Conservation (phyloP, 1,284 basidiomycete species). For the Quambalaria eucalypti region DNA sequence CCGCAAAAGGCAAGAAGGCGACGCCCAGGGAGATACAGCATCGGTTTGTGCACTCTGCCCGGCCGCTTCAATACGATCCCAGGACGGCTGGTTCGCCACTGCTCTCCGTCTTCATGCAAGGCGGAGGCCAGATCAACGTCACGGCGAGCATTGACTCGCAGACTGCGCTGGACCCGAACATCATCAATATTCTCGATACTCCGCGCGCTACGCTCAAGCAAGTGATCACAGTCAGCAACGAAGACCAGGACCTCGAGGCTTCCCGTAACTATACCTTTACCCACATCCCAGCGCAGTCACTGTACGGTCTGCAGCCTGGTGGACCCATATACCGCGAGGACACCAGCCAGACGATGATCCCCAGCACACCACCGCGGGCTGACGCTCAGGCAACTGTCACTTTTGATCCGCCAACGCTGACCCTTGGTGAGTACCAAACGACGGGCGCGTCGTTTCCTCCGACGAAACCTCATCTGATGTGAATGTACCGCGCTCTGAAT, state of each 20-base stretch:
- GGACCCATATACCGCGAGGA: background rate
- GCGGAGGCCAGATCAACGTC: background rate
- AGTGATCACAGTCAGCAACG: background rate
- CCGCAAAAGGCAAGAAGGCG: background rate
- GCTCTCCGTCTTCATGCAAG: background rate
- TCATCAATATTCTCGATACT: background rate
- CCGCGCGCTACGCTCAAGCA: background rate
- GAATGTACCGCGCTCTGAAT: no score
- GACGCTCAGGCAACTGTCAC: background rate
- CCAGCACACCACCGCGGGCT: background rate
- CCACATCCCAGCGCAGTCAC: background rate
- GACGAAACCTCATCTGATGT: no score
- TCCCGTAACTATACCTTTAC: background rate
- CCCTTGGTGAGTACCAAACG: background rate
- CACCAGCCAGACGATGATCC: background rate
- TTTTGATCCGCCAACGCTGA: background rate
- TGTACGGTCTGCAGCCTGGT: background rate
- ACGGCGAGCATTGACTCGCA: background rate
- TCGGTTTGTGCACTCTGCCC: no score
- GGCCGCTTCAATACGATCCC: no score
- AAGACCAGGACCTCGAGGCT: background rate
- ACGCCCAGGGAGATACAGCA: no score
- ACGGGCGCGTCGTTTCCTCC: no score
- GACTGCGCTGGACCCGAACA: background rate
- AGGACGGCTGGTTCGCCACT: no score